phyloP scores from a whole-genome alignment of 345 rosid species.

The Eutrema yunnanense region DNA sequence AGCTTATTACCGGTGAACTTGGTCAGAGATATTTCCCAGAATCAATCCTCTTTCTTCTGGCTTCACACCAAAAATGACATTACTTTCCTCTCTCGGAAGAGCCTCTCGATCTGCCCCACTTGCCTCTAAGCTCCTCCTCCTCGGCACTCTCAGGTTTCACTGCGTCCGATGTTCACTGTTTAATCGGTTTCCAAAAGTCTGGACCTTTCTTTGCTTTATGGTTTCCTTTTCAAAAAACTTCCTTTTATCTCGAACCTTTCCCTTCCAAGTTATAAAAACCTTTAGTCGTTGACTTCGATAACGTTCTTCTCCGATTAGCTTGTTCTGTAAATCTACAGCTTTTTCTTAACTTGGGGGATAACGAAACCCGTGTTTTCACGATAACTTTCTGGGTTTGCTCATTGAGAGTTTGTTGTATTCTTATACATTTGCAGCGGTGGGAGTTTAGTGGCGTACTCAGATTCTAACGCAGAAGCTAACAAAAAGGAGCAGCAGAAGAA shows the following conservation, averaged over 20 bases:
- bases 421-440: slow-evolving; percentile 52
- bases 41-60: not conserved
- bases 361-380: not conserved
- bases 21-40: slow-evolving; percentile 8
- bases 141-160: slow-evolving; percentile 67
- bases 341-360: not conserved
- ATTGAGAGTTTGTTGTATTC: not conserved
- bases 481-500: slow-evolving; percentile 49
- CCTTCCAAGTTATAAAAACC: not conserved
- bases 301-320: not conserved
- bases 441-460: slow-evolving; percentile 65
- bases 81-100: slow-evolving; percentile 49
- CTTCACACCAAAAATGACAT: slow-evolving; percentile 31
- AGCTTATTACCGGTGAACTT: not conserved
- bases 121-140: slow-evolving; percentile 49
- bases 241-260: not conserved
- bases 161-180: not conserved
- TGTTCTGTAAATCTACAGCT: not conserved
- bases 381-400: not conserved
- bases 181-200: not conserved
- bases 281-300: not conserved
- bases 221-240: not conserved
- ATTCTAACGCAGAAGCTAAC: slow-evolving; percentile 32
- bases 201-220: not conserved
- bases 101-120: slow-evolving; percentile 50